Base-by-base conservation (phyloP, 2,329 filamentous ascomycete genomes). In the Lanzia echinophila region DNA sequence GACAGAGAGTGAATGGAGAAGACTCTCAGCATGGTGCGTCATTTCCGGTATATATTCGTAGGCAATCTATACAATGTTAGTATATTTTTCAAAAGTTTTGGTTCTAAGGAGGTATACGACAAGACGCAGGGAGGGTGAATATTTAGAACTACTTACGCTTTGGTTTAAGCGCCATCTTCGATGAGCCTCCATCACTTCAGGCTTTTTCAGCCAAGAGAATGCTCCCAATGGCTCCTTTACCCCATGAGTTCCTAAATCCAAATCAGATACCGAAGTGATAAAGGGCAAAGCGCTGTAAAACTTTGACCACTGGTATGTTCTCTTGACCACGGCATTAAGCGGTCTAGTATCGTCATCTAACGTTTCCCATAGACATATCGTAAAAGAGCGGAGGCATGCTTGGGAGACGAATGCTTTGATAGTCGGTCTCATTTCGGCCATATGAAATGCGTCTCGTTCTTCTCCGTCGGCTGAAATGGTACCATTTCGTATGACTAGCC, bases 401-500 rank as follows among this genome's bases (percentile, higher is more conserved):
- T 67, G 36, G 50, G 62, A 51, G 46, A 60, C 43, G 44, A 58
- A 38, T 55, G 60, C 36, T 62, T 61, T n/a, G 58, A 58, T 39
- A 42, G 62, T 54, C 6, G 53, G 41, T 10, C 38, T 62, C 65
- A 47, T 63, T 20, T 43, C 64, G 54, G 47, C 61, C 63, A 66
- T 67, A 43, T 71, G 68, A 58, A 74, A 75, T 59, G 71, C 75
- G 57, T 76, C 71, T 15, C 71, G 64, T 24, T 69, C 64, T 32
- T 71, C 64, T 2, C 73, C 73, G 43, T 70, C 66, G 7, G 65
- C 61, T 7, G 72, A 64, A 33, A 75, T 74, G 13, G 69, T 71
- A 3, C 70, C 73, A 58, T 74, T 75, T 47, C 71, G 68, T 45
- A 72, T 67, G 49, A 75, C 67, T 42, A 74, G 47, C 5, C 73